A percentile compares a stretch with the other conserved stretches of the same genome.
Evolutionary conservation across 306 rosid species (phyloP).

Genomic region (Cucumis cinereus): DNA sequence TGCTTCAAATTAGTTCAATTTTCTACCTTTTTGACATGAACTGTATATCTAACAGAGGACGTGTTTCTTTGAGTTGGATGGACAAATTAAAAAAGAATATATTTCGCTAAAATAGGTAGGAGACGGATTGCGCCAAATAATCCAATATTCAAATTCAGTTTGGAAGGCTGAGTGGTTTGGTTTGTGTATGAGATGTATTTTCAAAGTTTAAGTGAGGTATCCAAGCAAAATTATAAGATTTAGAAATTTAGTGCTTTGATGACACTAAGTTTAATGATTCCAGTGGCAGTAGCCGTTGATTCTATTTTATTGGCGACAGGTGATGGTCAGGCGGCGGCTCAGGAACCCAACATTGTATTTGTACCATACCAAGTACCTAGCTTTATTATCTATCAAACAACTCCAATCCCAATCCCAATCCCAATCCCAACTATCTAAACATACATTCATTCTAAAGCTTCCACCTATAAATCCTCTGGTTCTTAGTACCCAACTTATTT

Average conservation of each 20-base stretch:
- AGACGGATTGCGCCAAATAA: too few species aligned
- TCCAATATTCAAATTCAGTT: too few species aligned
- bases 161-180: too few species aligned
- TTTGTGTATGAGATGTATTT: not conserved
- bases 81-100: too few species aligned
- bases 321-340: not conserved
- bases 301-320: not conserved
- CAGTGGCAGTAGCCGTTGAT: not conserved
- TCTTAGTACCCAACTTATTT: not conserved
- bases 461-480: not conserved
- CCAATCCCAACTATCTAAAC: not conserved
- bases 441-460: not conserved
- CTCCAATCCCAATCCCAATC: not conserved
- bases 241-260: not conserved
- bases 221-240: not conserved
- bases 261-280: not conserved
- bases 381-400: not conserved
- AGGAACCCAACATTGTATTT: not conserved
- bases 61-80: too few species aligned
- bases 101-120: too few species aligned
- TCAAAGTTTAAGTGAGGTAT: not conserved
- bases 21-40: too few species aligned
- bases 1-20: too few species aligned
- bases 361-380: not conserved
- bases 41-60: too few species aligned